Evolutionary conservation across 805 yeast genomes (phyloP).

Genomic region (Teunomyces atbi): DNA sequence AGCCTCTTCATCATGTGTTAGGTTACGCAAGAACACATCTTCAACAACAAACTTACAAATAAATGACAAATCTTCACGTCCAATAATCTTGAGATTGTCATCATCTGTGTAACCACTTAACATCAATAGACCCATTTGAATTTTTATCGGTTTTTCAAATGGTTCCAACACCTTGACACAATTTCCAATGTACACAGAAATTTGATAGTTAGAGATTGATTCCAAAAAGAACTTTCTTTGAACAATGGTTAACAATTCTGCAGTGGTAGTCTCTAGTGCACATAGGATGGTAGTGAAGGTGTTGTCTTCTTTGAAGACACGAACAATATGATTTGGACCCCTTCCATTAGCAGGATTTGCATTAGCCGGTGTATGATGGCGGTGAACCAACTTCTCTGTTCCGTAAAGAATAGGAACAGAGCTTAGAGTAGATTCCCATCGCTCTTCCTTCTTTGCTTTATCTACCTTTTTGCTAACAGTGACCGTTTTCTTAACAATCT

Average conservation of each 20-base stretch:
- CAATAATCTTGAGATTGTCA: constrained; percentile 76
- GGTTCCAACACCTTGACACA: constrained; percentile 69
- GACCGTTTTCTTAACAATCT: background rate
- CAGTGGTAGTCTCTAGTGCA: constrained; percentile 72
- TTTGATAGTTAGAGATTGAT: constrained; percentile 67
- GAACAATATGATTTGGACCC: constrained; percentile 49
- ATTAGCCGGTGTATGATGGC: background rate
- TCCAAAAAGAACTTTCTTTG: constrained; percentile 78
- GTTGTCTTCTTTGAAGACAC: constrained; percentile 81
- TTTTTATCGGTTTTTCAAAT: constrained; percentile 71
- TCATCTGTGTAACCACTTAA: constrained; percentile 75
- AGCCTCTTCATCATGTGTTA: constrained; percentile 70
- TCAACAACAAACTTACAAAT: constrained; percentile 77
- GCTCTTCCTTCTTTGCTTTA: background rate
- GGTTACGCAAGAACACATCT: constrained; percentile 56
- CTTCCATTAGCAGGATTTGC: constrained; percentile 11
- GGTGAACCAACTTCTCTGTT: constrained; percentile 6
- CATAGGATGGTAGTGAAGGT: constrained; percentile 83
- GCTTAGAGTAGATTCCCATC: background rate
- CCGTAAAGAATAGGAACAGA: constrained; percentile 36
- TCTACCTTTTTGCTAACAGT: background rate
- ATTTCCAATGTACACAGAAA: constrained; percentile 74
- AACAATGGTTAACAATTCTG: constrained; percentile 66
- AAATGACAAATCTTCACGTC: constrained; percentile 79
- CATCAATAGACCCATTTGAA: constrained; percentile 69